phyloP scores from a whole-genome alignment of 352 stramenopile genomes.

The Phytophthora tubulina region DNA sequence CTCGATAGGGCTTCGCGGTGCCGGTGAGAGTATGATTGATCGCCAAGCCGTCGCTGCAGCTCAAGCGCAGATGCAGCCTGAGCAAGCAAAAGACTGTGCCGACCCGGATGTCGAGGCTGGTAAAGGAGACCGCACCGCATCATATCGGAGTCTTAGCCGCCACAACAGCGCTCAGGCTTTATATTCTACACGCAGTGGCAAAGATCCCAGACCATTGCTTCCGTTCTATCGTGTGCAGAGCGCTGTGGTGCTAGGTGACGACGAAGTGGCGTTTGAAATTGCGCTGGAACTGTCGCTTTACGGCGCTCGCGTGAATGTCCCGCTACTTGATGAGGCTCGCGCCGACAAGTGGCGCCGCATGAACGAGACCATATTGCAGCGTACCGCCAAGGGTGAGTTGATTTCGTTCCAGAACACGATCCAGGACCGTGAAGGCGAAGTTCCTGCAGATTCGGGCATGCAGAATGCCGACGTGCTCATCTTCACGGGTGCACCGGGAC shows the following conservation, averaged over 20 bases:
- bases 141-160: constrained; percentile 22
- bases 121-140: constrained; percentile 15
- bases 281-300: constrained; percentile 70
- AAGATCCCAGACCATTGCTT: constrained; percentile 53
- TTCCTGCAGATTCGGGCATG: constrained; percentile 39
- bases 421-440: constrained; percentile 39
- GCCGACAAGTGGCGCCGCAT: constrained; percentile 71
- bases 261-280: constrained; percentile 70
- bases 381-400: constrained; percentile 64
- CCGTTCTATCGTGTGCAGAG: constrained; percentile 59
- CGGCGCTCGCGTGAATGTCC: constrained; percentile 65
- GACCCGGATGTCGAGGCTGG: constrained; percentile 24
- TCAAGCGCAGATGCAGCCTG: constrained; percentile 4
- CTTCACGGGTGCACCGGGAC: constrained; percentile 62
- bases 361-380: constrained; percentile 65
- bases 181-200: constrained; percentile 32
- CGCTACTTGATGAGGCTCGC: constrained; percentile 65
- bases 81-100: constrained; percentile 12
- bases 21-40: constrained; percentile 56
- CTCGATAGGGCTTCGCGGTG: constrained; percentile 54
- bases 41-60: constrained; percentile 33
- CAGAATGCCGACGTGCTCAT: constrained; percentile 62
- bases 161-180: constrained; percentile 27
- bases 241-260: constrained; percentile 66
- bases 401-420: constrained; percentile 76